A percentile compares a stretch with the other conserved stretches of the same genome.
These are phyloP conservation scores for Adansonia madagascariensis DNA, from an alignment of 441 rosid species.

Conservation along the genomic window DNA sequence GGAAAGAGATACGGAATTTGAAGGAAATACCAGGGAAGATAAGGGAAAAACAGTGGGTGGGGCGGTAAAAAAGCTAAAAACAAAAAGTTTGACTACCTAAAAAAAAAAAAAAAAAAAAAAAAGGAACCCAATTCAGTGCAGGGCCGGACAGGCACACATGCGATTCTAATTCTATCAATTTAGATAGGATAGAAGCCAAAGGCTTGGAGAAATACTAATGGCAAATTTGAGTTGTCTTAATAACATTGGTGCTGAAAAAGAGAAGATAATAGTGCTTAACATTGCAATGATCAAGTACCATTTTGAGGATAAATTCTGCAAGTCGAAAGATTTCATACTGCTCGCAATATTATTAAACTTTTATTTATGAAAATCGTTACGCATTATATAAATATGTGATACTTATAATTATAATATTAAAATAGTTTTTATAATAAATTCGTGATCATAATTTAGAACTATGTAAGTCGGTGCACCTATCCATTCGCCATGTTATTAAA, in stretches of 20 bases:
- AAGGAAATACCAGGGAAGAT: slow-evolving; percentile 27
- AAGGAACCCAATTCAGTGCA: slow-evolving; percentile 9
- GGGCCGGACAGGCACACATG: slow-evolving; percentile 22
- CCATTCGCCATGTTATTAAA: background rate
- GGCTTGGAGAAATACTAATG: background rate
- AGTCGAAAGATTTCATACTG: slow-evolving; percentile 6
- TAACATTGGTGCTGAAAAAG: background rate
- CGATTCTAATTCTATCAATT: background rate
- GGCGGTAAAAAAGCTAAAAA: background rate
- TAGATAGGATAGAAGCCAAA: background rate
- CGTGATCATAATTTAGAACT: too few relatives aligned
- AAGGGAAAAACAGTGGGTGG: background rate
- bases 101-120: background rate
- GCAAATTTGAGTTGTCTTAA: background rate
- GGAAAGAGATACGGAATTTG: slow-evolving; percentile 21
- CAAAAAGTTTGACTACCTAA: slow-evolving; percentile 21
- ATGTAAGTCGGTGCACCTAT: background rate
- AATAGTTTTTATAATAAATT: too few relatives aligned
- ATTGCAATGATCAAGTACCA: background rate
- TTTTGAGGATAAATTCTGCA: background rate
- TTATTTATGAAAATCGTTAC: too few relatives aligned
- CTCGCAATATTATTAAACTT: too few relatives aligned
- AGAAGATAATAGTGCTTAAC: background rate
- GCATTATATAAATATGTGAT: too few relatives aligned
- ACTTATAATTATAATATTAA: too few relatives aligned